Evolutionary conservation across 257 asterid genomes (phyloP).

Genomic region (Penstemon newberryi): DNA sequence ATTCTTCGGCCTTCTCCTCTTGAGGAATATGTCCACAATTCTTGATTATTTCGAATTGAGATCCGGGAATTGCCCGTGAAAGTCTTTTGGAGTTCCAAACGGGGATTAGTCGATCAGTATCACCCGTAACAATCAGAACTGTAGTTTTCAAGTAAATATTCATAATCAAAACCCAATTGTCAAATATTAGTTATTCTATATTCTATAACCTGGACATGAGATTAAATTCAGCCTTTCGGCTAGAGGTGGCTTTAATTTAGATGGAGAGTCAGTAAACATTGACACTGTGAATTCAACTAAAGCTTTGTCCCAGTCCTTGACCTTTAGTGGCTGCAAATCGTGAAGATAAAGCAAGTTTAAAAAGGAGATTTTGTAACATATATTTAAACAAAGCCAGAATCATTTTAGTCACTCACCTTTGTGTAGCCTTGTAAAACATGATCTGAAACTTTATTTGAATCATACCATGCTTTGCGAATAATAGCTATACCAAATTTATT

Average conservation of each 20-base stretch:
- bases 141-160: slow-evolving; percentile 28
- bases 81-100: slow-evolving; percentile 82
- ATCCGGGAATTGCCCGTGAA: slow-evolving; percentile 81
- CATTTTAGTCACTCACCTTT: slow-evolving; percentile 53
- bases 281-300: slow-evolving; percentile 76
- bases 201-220: slow-evolving; percentile 77
- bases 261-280: slow-evolving; percentile 61
- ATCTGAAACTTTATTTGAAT: slow-evolving; percentile 74
- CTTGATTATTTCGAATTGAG: slow-evolving; percentile 64
- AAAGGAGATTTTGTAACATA: not conserved
- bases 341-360: slow-evolving; percentile 17
- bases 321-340: slow-evolving; percentile 68
- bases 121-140: slow-evolving; percentile 90
- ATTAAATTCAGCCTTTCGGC: slow-evolving; percentile 60
- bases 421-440: slow-evolving; percentile 79
- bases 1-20: slow-evolving; percentile 86
- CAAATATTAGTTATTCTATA: not conserved
- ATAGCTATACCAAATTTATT: slow-evolving; percentile 68
- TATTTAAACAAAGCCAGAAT: not conserved
- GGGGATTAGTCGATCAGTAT: slow-evolving; percentile 87
- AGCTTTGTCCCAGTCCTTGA: slow-evolving; percentile 94
- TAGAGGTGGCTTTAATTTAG: slow-evolving; percentile 55
- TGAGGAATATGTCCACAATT: slow-evolving; percentile 94
- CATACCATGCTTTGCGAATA: slow-evolving; percentile 78
- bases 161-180: slow-evolving; percentile 23